A percentile compares a stretch with the other conserved stretches of the same genome.
Conservation (phyloP, 768 basidiomycete genomes). For the Lepiota brunneoincarnata region DNA sequence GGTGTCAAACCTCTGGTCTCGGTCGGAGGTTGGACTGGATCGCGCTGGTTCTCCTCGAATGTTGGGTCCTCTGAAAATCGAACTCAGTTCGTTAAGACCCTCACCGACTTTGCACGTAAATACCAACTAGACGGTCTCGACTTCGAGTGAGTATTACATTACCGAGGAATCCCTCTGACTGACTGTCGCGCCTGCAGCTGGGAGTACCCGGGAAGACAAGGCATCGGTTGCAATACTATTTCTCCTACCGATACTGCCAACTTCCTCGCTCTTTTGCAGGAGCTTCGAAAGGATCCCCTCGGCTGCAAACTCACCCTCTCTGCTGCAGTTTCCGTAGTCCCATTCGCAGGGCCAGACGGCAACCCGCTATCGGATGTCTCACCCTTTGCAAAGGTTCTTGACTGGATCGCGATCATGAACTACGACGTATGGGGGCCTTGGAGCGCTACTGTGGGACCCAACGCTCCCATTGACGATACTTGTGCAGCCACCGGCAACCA, state of each 20-base stretch:
- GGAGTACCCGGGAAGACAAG: slow-evolving; percentile 79
- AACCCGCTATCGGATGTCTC: slow-evolving; percentile 63
- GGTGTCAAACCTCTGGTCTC: slow-evolving; percentile 55
- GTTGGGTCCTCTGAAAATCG: slow-evolving; percentile 58
- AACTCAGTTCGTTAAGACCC: slow-evolving; percentile 60
- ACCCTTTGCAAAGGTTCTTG: slow-evolving; percentile 66
- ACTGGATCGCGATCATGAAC: slow-evolving; percentile 59
- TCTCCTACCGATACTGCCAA: slow-evolving; percentile 67
- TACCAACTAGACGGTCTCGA: slow-evolving; percentile 63
- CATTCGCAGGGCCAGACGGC: slow-evolving; percentile 46
- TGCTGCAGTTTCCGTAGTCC: slow-evolving; percentile 38
- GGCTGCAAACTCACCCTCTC: slow-evolving; percentile 57
- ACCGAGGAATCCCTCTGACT: background rate
- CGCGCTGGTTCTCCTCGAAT: slow-evolving; percentile 58
- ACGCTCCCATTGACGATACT: slow-evolving; percentile 81
- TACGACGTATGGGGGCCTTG: slow-evolving; percentile 70
- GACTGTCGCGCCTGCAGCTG: slow-evolving; percentile 45
- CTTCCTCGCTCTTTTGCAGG: slow-evolving; percentile 75
- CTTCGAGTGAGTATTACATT: slow-evolving; percentile 37
- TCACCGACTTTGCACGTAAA: slow-evolving; percentile 45
- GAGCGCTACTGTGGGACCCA: slow-evolving; percentile 72
- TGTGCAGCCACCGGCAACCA: slow-evolving; percentile 63
- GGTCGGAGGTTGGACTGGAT: slow-evolving; percentile 73
- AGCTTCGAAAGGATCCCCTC: slow-evolving; percentile 57
- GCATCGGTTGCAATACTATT: slow-evolving; percentile 70